Conservation (phyloP, 1,284 basidiomycete genomes). For the Ceratobasidium sp. region DNA sequence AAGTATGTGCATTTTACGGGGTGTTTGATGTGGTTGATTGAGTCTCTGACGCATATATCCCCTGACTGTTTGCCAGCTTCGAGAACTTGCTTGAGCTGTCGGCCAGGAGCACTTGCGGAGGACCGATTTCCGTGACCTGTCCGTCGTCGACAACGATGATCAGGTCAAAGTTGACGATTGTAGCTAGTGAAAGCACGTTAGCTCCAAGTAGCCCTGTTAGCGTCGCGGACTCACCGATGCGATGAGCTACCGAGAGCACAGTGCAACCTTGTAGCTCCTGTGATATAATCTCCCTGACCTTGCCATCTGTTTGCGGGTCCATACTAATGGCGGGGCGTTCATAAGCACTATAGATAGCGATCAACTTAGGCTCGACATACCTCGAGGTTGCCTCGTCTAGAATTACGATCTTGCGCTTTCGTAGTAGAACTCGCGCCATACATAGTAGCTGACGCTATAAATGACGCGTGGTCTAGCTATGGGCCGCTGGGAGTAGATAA, state of each 20-base stretch:
- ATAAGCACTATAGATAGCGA: not conserved
- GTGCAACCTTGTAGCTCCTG: constrained; percentile 18
- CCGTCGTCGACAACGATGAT: constrained; percentile 30
- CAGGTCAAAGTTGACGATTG: constrained; percentile 29
- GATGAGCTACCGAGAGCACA: constrained; percentile 16
- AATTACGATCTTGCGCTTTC: constrained; percentile 22
- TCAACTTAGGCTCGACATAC: not conserved
- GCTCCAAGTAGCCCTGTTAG: not conserved
- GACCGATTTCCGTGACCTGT: constrained; percentile 2
- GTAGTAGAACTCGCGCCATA: constrained; percentile 11
- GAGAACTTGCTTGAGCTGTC: constrained; percentile 7
- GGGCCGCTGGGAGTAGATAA: too few species aligned
- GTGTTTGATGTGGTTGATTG: not conserved
- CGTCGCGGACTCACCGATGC: constrained; percentile 6
- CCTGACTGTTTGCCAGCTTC: constrained; percentile 21
- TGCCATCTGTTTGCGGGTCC: constrained; percentile 19
- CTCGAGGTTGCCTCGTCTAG: constrained; percentile 15
- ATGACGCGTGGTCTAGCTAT: not conserved
- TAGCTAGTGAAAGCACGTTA: not conserved
- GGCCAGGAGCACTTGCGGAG: not conserved
- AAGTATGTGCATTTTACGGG: too few species aligned
- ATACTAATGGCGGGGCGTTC: not conserved
- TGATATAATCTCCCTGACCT: not conserved
- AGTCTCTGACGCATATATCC: not conserved
- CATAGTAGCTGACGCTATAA: constrained; percentile 11